Evolutionary conservation across 805 yeast species (phyloP).

Genomic region (Wickerhamiella kurtzmanii): DNA sequence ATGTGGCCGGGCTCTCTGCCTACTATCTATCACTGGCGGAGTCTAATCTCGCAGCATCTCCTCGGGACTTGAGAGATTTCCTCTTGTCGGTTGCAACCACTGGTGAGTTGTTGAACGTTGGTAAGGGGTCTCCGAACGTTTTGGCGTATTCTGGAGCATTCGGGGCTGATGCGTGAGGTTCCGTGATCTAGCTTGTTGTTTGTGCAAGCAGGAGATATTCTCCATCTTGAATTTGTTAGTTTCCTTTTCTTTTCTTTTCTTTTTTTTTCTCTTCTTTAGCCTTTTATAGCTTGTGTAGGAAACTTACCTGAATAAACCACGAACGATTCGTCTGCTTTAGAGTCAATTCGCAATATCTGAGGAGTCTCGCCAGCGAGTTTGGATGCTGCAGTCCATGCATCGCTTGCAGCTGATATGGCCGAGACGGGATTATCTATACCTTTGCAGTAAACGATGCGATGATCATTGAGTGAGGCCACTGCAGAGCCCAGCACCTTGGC

Average conservation of each 20-base stretch:
- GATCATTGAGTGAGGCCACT: conserved; percentile 4
- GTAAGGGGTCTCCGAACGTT: not conserved
- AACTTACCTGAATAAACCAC: conserved; percentile 17
- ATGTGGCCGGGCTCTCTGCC: conserved; percentile 20
- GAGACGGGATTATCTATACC: conserved; percentile 19
- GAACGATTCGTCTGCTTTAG: conserved; percentile 3
- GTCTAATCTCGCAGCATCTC: not conserved
- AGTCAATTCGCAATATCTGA: conserved; percentile 4
- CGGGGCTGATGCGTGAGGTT: too few species aligned
- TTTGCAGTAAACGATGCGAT: conserved; percentile 7
- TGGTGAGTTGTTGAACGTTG: not conserved
- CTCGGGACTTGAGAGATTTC: not conserved
- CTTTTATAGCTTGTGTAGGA: not conserved
- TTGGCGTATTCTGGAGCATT: not conserved
- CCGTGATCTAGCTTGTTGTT: not conserved
- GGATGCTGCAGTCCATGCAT: conserved; percentile 4
- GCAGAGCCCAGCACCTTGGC: conserved; percentile 7
- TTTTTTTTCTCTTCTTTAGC: not conserved
- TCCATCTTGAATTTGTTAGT: not conserved
- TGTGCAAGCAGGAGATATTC: conserved; percentile 1
- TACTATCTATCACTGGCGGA: conserved; percentile 4
- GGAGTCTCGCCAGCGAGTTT: conserved; percentile 2
- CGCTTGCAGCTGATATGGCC: conserved; percentile 6
- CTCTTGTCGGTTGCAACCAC: not conserved
- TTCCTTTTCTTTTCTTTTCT: not conserved